A percentile compares a stretch with the other conserved stretches of the same genome.
Evolutionary conservation across 2,329 filamentous ascomycete species (phyloP).

Genomic region (Colletotrichum musicola): DNA sequence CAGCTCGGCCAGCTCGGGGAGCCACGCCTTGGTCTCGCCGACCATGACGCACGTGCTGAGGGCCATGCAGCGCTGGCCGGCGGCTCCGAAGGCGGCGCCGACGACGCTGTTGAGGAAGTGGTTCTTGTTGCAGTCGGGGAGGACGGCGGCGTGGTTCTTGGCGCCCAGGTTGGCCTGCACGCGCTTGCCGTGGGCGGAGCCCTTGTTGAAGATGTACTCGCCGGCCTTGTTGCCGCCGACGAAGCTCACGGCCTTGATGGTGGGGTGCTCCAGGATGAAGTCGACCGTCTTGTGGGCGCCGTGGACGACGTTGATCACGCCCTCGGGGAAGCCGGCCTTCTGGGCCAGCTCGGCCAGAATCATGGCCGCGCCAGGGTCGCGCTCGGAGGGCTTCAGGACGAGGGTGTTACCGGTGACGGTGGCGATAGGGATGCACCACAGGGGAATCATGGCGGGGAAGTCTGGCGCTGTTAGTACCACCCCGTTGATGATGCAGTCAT

Average conservation of each 20-base stretch:
- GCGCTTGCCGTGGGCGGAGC: slow-evolving; percentile 87
- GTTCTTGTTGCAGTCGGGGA: slow-evolving; percentile 92
- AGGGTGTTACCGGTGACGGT: slow-evolving; percentile 87
- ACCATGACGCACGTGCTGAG: slow-evolving; percentile 86
- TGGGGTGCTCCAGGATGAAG: slow-evolving; percentile 87
- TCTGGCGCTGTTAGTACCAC: slow-evolving; percentile 61
- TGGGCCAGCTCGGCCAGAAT: slow-evolving; percentile 84
- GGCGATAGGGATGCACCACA: slow-evolving; percentile 91
- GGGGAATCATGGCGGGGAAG: slow-evolving; percentile 92
- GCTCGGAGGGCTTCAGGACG: slow-evolving; percentile 88
- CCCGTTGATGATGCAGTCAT: not conserved
- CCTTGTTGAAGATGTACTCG: slow-evolving; percentile 86
- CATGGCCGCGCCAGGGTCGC: slow-evolving; percentile 87
- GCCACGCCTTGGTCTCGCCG: slow-evolving; percentile 87
- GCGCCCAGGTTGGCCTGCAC: slow-evolving; percentile 89
- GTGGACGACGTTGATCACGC: slow-evolving; percentile 87
- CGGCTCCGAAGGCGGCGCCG: slow-evolving; percentile 86
- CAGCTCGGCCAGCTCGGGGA: slow-evolving; percentile 80
- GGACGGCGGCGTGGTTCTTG: slow-evolving; percentile 88
- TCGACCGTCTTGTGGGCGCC: slow-evolving; percentile 85
- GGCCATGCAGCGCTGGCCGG: slow-evolving; percentile 89
- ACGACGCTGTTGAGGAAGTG: slow-evolving; percentile 87
- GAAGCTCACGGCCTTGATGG: slow-evolving; percentile 89
- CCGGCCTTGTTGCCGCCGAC: slow-evolving; percentile 90
- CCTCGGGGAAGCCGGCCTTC: slow-evolving; percentile 84